Percentiles rank a stretch among this genome's conserved stretches.
These are phyloP conservation scores for Talaromyces rugulosus DNA, from an alignment of 2,329 filamentous ascomycete genomes.

Conservation along the genomic window DNA sequence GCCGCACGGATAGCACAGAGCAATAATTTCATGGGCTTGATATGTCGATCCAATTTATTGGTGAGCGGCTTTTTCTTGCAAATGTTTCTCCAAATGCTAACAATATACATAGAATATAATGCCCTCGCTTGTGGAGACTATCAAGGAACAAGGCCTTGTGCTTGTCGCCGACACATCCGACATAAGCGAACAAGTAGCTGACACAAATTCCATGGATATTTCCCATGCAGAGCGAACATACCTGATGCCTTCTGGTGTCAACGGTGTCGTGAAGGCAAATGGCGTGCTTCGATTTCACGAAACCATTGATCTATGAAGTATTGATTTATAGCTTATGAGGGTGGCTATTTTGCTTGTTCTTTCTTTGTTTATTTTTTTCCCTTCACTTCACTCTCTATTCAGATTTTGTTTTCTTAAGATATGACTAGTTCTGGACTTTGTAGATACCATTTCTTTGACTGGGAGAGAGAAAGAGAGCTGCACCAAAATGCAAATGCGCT, in stretches of 20 bases:
- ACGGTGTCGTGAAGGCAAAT: slow-evolving; percentile 79
- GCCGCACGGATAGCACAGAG: slow-evolving; percentile 86
- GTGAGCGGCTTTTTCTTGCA: slow-evolving; percentile 40
- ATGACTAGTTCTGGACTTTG: background rate
- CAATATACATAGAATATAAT: slow-evolving; percentile 76
- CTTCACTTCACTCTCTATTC: background rate
- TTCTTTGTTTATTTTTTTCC: background rate
- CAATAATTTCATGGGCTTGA: slow-evolving; percentile 97
- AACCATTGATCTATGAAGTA: slow-evolving; percentile 67
- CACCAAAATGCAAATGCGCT: background rate
- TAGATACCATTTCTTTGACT: background rate
- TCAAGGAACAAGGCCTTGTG: slow-evolving; percentile 90
- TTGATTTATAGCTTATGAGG: background rate
- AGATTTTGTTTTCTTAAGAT: background rate
- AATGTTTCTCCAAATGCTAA: slow-evolving; percentile 5
- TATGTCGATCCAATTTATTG: slow-evolving; percentile 81
- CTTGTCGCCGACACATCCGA: slow-evolving; percentile 83
- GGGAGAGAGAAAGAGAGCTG: background rate
- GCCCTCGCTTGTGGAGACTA: slow-evolving; percentile 83
- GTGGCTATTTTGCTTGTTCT: background rate
- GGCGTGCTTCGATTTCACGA: slow-evolving; percentile 92
- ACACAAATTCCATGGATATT: slow-evolving; percentile 23
- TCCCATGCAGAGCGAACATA: slow-evolving; percentile 35
- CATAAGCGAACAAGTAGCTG: slow-evolving; percentile 34
- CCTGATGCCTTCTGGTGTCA: slow-evolving; percentile 72